These are phyloP conservation scores for Penicillium sp. DNA, from an alignment of 2,329 filamentous ascomycete genomes.

Conservation along the genomic window DNA sequence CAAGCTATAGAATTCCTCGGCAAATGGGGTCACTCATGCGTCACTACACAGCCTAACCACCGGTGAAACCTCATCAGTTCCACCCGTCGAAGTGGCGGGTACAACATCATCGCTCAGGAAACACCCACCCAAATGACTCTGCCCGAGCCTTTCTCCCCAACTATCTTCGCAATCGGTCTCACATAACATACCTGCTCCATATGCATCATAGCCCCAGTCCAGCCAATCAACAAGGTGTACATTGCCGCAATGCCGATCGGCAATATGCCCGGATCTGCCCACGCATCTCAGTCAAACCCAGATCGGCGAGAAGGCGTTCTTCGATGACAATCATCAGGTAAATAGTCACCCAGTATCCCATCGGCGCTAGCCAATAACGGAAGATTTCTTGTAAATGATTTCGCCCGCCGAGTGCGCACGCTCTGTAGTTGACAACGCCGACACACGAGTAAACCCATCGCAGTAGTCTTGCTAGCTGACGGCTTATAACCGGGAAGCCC, in stretches of 20 bases:
- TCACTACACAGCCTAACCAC: not conserved
- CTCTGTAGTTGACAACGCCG: conserved; percentile 40
- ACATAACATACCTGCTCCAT: conserved; percentile 40
- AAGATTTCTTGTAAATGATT: conserved; percentile 44
- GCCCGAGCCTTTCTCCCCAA: conserved; percentile 28
- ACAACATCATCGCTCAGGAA: conserved; percentile 31
- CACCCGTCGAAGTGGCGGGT: conserved; percentile 32
- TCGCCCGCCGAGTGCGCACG: conserved; percentile 42
- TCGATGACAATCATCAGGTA: conserved; percentile 43
- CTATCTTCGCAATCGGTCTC: conserved; percentile 37
- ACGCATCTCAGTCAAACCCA: conserved; percentile 40
- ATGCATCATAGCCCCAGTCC: conserved; percentile 35
- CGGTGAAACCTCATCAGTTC: conserved; percentile 28
- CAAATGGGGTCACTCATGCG: not conserved
- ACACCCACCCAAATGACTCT: conserved; percentile 32
- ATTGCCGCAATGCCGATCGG: conserved; percentile 45
- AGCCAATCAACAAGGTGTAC: conserved; percentile 34
- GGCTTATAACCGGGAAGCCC: conserved; percentile 41
- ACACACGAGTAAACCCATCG: conserved; percentile 44
- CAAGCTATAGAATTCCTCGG: not conserved
- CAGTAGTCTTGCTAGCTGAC: conserved; percentile 36
- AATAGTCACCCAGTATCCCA: conserved; percentile 46
- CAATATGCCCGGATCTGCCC: conserved; percentile 37
- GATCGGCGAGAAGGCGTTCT: conserved; percentile 46
- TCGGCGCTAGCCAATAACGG: conserved; percentile 45